phyloP scores from a whole-genome alignment of 2,329 filamentous ascomycete species.

The Aspergillus awamori region DNA sequence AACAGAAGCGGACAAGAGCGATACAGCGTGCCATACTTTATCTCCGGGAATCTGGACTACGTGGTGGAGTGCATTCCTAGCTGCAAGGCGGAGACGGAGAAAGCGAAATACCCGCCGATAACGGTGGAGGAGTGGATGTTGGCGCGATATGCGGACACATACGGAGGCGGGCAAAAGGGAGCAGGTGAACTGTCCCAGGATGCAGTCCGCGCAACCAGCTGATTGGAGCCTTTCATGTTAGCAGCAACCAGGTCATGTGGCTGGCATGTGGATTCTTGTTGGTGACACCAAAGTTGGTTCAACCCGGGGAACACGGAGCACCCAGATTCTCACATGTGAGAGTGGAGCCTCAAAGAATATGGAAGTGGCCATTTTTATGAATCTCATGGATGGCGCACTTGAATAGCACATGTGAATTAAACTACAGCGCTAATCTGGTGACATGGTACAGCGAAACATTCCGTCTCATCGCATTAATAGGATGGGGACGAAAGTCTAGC shows the following conservation, averaged over 20 bases:
- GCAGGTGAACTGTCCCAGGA: constrained; percentile 21
- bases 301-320: neutral
- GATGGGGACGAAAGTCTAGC: too few relatives aligned
- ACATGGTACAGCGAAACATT: too few relatives aligned
- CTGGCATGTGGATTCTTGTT: neutral
- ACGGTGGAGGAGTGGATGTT: constrained; percentile 30
- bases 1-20: constrained; percentile 29
- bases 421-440: too few relatives aligned
- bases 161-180: constrained; percentile 16
- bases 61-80: constrained; percentile 27
- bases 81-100: constrained; percentile 16
- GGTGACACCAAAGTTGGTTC: neutral
- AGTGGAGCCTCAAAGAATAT: neutral
- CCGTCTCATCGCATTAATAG: too few relatives aligned
- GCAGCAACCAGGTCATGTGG: neutral
- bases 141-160: constrained; percentile 29
- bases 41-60: constrained; percentile 31
- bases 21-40: constrained; percentile 34
- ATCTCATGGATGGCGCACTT: neutral
- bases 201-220: neutral
- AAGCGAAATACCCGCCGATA: constrained; percentile 28
- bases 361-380: neutral
- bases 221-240: neutral
- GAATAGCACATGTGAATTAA: neutral
- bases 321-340: neutral